Evolutionary conservation across 1,284 basidiomycete species (phyloP), one percentile per base, ranked within the genome.

Genomic region (Ceratobasidium sp.): DNA sequence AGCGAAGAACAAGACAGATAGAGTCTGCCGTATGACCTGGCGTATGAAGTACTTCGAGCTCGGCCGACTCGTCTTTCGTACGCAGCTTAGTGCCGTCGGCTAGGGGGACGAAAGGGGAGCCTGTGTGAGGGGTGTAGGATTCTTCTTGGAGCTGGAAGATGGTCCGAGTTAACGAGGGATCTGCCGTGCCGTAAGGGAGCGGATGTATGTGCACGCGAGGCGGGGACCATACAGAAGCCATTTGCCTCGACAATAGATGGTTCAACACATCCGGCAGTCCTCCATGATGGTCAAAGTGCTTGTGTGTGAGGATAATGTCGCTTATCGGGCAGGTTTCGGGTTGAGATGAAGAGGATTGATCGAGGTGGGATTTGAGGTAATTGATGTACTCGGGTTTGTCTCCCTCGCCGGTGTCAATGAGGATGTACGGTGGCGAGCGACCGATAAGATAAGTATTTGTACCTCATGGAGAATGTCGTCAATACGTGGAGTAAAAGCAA

Each of bases 361-460:
- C 44, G 26, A 95, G 86, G 13, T 91, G 91, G 60, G 88, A 84
- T 82, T 92, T 86, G 77, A 98, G 90, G 78, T 91, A 71, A 51
- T 92, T 88, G 58, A 92, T 88, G 83, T 97, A 97, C 51, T 87
- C 88, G 0, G 89, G 87, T n/a, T 86, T 86, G 39, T 63, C 20
- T 0, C 94, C 95, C 84, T 97, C 92, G n/a, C 93, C 96, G 0
- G 96, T 94, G 85, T 99, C 97, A 81, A 99, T 86, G 33, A 99
- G 91, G 69, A 94, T 90, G 82, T 90, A 95, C 3, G 90, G 94
- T 81, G 90, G 91, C 78, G 86, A 85, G 80, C 85, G 87, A 46
- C 94, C 94, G 66, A 98, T 84, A 79, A 99, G 88, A 84, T 98
- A 99, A 1, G 96, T 97, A 84, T 98, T 98, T 1, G 97, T 99